These are phyloP conservation scores for Chaetomium fimeti DNA, from an alignment of 495 filamentous ascomycete species.

Conservation along the genomic window DNA sequence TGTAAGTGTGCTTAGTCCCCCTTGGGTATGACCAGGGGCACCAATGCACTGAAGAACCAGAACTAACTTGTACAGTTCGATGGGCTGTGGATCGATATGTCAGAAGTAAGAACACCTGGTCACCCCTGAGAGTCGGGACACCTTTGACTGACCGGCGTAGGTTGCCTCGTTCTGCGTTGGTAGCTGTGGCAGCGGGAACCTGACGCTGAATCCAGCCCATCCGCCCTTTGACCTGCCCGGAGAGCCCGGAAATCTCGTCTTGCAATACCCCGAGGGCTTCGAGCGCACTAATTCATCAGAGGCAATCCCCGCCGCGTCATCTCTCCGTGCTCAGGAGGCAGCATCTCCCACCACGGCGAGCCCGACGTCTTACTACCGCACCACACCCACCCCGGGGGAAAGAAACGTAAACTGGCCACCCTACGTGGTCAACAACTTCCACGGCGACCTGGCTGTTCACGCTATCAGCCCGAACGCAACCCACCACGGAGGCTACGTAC, in stretches of 20 bases:
- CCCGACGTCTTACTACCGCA: slow-evolving; percentile 54
- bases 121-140: not conserved
- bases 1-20: slow-evolving; percentile 15
- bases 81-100: slow-evolving; percentile 90
- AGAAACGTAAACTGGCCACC: slow-evolving; percentile 78
- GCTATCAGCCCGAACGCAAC: slow-evolving; percentile 77
- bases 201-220: slow-evolving; percentile 69
- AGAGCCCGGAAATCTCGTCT: slow-evolving; percentile 58
- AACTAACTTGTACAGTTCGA: slow-evolving; percentile 55
- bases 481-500: slow-evolving; percentile 64
- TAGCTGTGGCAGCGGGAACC: slow-evolving; percentile 67
- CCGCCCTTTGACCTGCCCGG: slow-evolving; percentile 66
- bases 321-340: slow-evolving; percentile 26
- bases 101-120: slow-evolving; percentile 48
- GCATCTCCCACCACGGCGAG: slow-evolving; percentile 39
- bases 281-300: slow-evolving; percentile 68
- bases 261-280: slow-evolving; percentile 71
- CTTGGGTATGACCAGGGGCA: not conserved
- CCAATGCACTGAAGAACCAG: not conserved
- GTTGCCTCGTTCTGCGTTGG: slow-evolving; percentile 78
- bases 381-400: slow-evolving; percentile 64
- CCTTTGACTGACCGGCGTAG: slow-evolving; percentile 11
- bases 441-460: slow-evolving; percentile 71
- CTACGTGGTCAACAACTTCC: slow-evolving; percentile 77
- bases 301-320: slow-evolving; percentile 55